Conservation (phyloP, 129 eudicot species). For the Flaveria brownii region DNA sequence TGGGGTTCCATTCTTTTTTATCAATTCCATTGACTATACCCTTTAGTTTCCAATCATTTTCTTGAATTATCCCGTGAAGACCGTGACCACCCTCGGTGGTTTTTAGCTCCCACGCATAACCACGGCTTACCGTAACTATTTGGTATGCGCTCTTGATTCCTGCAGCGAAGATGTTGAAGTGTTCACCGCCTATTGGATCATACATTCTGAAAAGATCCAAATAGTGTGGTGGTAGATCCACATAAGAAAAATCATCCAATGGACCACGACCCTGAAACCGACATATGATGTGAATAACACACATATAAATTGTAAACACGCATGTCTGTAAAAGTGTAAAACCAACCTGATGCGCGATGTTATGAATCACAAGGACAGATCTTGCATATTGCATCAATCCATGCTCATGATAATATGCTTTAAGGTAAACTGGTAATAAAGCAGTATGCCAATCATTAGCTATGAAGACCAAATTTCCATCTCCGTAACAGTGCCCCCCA, state of each 20-base stretch:
- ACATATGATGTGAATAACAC: not conserved
- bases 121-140: constrained; percentile 84
- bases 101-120: constrained; percentile 93
- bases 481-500: constrained; percentile 95
- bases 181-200: constrained; percentile 94
- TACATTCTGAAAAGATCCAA: constrained; percentile 66
- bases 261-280: constrained; percentile 92
- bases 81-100: constrained; percentile 95
- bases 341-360: constrained; percentile 90
- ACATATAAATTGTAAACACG: not conserved
- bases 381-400: constrained; percentile 88
- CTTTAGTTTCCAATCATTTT: constrained; percentile 82
- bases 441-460: constrained; percentile 99
- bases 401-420: constrained; percentile 93
- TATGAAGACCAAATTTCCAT: constrained; percentile 92
- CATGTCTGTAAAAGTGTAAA: not conserved
- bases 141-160: constrained; percentile 91
- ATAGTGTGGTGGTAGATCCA: constrained; percentile 86
- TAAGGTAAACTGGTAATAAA: constrained; percentile 85
- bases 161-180: constrained; percentile 91
- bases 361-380: constrained; percentile 90
- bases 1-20: constrained; percentile 85
- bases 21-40: constrained; percentile 94
- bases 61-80: constrained; percentile 71
- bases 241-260: constrained; percentile 65